These are phyloP conservation scores for Martiniozyma abietophila DNA, from an alignment of 805 yeast species.

Conservation along the genomic window DNA sequence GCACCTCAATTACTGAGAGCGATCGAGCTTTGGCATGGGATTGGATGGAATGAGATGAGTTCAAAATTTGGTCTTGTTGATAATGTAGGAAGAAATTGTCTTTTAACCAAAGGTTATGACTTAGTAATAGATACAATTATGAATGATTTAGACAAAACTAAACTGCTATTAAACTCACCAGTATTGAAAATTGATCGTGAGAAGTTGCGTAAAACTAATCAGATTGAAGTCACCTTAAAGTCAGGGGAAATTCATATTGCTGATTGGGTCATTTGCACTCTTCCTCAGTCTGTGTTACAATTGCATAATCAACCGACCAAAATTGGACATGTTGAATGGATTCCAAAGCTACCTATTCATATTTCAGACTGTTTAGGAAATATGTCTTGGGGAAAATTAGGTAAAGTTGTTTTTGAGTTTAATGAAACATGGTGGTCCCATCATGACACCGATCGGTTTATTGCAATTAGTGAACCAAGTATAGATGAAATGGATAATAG, in stretches of 20 bases:
- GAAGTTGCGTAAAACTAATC: constrained; percentile 1
- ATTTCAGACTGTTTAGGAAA: constrained; percentile 35
- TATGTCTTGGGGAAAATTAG: constrained; percentile 58
- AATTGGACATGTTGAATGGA: constrained; percentile 43
- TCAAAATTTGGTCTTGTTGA: constrained; percentile 61
- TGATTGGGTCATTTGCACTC: constrained; percentile 60
- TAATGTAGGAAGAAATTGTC: constrained; percentile 72
- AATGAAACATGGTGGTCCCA: constrained; percentile 50
- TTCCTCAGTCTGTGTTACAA: constrained; percentile 66
- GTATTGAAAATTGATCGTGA: constrained; percentile 33
- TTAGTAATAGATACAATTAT: constrained; percentile 38
- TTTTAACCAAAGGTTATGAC: constrained; percentile 52
- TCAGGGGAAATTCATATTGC: constrained; percentile 28
- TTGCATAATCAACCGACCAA: constrained; percentile 26
- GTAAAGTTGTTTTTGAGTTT: constrained; percentile 67
- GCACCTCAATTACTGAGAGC: constrained; percentile 46
- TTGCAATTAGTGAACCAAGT: constrained; percentile 18
- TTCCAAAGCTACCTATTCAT: constrained; percentile 42
- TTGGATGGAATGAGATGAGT: constrained; percentile 57
- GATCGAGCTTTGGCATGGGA: constrained; percentile 75
- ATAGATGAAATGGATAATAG: neutral
- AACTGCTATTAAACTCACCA: constrained; percentile 32
- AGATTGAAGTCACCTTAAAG: constrained; percentile 26
- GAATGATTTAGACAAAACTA: constrained; percentile 29
- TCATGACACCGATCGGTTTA: constrained; percentile 39